Percentiles rank a stretch among this genome's conserved stretches.
Evolutionary conservation across 306 rosid species (phyloP).

Genomic region (Inga laurina): DNA sequence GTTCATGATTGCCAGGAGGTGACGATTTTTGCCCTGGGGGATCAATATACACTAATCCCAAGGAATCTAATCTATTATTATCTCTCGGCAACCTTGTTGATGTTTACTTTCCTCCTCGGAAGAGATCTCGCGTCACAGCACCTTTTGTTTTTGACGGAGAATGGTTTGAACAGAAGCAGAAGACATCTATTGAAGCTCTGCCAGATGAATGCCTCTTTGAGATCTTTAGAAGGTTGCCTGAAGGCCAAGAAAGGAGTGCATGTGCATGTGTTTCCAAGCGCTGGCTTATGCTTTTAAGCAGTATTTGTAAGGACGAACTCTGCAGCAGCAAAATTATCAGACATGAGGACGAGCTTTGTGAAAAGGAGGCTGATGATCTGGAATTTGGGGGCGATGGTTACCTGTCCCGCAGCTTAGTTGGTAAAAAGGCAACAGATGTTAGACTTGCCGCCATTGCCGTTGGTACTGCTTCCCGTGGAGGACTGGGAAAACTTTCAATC

Average conservation of each 20-base stretch:
- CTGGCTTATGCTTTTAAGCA: constrained; percentile 90
- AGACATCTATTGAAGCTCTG: constrained; percentile 68
- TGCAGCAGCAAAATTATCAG: constrained; percentile 39
- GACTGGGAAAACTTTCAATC: constrained; percentile 86
- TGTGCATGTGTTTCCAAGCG: constrained; percentile 83
- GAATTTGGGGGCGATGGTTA: constrained; percentile 76
- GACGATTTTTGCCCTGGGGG: constrained; percentile 80
- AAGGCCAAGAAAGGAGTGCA: constrained; percentile 76
- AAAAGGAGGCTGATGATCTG: constrained; percentile 44
- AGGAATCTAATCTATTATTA: constrained; percentile 71
- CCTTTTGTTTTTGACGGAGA: constrained; percentile 65
- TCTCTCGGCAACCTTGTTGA: constrained; percentile 76
- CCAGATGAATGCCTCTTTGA: constrained; percentile 96
- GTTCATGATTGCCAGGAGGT: constrained; percentile 53
- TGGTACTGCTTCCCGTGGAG: constrained; percentile 89
- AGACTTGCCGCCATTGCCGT: constrained; percentile 95
- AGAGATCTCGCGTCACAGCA: constrained; percentile 78
- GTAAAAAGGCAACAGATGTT: constrained; percentile 89
- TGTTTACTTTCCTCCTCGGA: constrained; percentile 72
- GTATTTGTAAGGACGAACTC: constrained; percentile 62
- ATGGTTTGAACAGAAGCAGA: constrained; percentile 58
- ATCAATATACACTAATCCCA: constrained; percentile 72
- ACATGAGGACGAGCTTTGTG: constrained; percentile 27
- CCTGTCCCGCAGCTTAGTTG: constrained; percentile 93
- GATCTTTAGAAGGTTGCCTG: constrained; percentile 85